Conservation (phyloP, 495 filamentous ascomycete species). For the Glutinoglossum americanum region DNA sequence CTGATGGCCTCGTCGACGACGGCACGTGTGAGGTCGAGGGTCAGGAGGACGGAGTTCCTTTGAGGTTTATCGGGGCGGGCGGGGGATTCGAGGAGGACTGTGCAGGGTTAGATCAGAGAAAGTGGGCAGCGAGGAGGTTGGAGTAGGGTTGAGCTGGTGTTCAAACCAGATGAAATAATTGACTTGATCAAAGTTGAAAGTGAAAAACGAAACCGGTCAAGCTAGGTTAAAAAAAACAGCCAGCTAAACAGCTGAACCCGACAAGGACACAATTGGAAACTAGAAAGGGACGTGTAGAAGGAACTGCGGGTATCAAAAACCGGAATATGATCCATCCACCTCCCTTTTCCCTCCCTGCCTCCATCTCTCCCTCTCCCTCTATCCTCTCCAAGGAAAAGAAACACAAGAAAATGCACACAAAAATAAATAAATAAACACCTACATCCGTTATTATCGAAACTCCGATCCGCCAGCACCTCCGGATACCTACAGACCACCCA, state of each 20-base stretch:
- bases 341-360: too few relatives aligned
- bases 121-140: background rate
- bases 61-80: constrained; percentile 32
- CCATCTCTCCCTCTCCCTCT: too few relatives aligned
- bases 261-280: background rate
- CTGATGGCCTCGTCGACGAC: constrained; percentile 85
- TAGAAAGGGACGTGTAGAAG: too few relatives aligned
- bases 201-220: background rate
- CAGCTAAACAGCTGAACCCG: background rate
- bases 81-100: constrained; percentile 62
- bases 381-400: background rate
- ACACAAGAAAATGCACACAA: background rate
- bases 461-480: constrained; percentile 65
- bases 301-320: too few relatives aligned
- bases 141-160: too few relatives aligned
- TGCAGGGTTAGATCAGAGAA: background rate
- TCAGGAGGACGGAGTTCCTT: constrained; percentile 61
- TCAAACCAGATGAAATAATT: too few relatives aligned
- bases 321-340: too few relatives aligned
- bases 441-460: constrained; percentile 88
- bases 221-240: background rate
- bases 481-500: too few relatives aligned
- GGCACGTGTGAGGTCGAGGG: constrained; percentile 71
- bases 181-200: too few relatives aligned
- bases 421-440: constrained; percentile 13